Evolutionary conservation across 768 basidiomycete species (phyloP).

Genomic region (Hygrocybe punicea): DNA sequence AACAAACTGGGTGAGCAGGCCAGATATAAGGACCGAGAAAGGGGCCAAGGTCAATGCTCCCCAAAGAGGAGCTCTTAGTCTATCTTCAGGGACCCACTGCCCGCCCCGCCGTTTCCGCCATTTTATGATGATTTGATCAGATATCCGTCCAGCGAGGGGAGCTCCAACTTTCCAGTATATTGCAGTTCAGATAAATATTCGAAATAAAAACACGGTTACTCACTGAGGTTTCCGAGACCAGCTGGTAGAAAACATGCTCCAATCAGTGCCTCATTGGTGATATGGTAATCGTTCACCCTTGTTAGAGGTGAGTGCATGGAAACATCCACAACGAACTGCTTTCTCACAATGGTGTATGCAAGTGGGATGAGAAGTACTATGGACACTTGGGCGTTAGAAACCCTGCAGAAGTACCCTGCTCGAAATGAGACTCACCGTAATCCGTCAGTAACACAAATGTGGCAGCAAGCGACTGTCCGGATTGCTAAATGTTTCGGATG

Average conservation of each 20-base stretch:
- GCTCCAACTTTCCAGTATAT: conserved; percentile 49
- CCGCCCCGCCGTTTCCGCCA: conserved; percentile 52
- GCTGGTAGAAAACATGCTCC: conserved; percentile 58
- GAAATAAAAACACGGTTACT: conserved; percentile 17
- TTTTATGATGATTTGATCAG: conserved; percentile 49
- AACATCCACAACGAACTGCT: neutral
- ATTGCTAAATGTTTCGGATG: neutral
- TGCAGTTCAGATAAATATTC: neutral
- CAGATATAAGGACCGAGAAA: conserved; percentile 46
- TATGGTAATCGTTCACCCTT: conserved; percentile 57
- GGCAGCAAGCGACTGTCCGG: conserved; percentile 30
- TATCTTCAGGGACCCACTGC: conserved; percentile 65
- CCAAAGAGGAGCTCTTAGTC: conserved; percentile 50
- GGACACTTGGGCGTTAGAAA: neutral
- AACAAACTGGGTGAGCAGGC: too few relatives aligned
- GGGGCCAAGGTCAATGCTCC: conserved; percentile 52
- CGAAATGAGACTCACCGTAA: conserved; percentile 34
- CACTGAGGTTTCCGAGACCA: conserved; percentile 60
- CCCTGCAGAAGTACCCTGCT: conserved; percentile 10
- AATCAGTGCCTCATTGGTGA: conserved; percentile 54
- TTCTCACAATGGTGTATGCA: conserved; percentile 61
- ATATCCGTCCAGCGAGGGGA: conserved; percentile 54
- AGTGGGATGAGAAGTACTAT: conserved; percentile 57
- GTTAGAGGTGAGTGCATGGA: neutral
- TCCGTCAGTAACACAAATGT: conserved; percentile 36